A percentile compares a stretch with the other conserved stretches of the same genome.
phyloP scores from a whole-genome alignment of 2,329 filamentous ascomycete species.

The Cercospora zeae-maydis region DNA sequence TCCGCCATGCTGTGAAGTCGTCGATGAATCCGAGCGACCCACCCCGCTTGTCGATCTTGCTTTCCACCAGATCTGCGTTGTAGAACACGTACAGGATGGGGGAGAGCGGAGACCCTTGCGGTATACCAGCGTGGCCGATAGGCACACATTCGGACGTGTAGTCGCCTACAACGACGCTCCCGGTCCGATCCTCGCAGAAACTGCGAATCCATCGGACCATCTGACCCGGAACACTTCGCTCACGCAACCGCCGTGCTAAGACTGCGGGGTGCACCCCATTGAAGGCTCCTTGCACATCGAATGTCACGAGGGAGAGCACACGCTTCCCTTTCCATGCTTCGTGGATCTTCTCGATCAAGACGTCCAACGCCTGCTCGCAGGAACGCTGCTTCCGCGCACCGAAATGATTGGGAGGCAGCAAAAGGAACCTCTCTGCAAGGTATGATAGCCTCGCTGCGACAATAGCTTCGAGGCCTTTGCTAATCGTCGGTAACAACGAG shows the following conservation, averaged over 20 bases:
- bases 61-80: background rate
- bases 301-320: background rate
- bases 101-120: too few species aligned
- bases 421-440: conserved; percentile 21
- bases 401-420: conserved; percentile 30
- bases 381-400: conserved; percentile 29
- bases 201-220: background rate
- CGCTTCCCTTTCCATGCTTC: background rate
- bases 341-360: conserved; percentile 24
- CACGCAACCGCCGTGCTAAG: background rate
- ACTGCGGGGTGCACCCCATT: background rate
- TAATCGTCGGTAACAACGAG: conserved; percentile 31
- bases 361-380: conserved; percentile 31
- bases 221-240: background rate
- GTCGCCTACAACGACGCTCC: background rate
- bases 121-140: background rate
- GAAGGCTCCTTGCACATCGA: conserved; percentile 2
- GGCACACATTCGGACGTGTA: background rate
- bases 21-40: background rate
- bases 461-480: conserved; percentile 35
- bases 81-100: background rate
- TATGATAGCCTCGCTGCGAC: conserved; percentile 24
- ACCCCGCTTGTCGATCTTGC: background rate
- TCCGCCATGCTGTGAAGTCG: background rate
- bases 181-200: background rate